These are phyloP conservation scores for Penicillium crystallinum DNA, from an alignment of 495 filamentous ascomycete species.

Conservation along the genomic window DNA sequence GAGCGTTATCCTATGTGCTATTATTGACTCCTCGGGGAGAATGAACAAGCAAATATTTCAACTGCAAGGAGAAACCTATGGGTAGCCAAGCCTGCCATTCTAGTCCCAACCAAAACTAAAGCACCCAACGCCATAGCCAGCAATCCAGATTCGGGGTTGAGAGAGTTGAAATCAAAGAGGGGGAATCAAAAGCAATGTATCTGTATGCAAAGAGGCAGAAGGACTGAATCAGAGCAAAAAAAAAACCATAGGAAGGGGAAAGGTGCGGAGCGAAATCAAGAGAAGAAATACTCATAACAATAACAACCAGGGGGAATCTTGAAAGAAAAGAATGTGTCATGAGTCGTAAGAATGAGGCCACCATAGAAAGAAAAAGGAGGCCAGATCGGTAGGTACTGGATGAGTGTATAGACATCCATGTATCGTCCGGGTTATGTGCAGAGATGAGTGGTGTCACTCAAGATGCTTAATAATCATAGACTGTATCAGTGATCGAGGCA, in stretches of 20 bases:
- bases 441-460: background rate
- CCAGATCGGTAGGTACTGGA: background rate
- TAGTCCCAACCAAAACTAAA: conserved; percentile 13
- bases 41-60: background rate
- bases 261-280: too few species aligned
- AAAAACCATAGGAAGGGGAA: background rate
- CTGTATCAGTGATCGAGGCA: background rate
- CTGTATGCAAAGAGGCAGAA: background rate
- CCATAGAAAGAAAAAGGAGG: background rate
- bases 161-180: background rate
- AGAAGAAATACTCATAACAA: too few species aligned
- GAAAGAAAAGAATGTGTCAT: conserved; percentile 1
- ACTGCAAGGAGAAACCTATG: conserved; percentile 8
- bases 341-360: background rate
- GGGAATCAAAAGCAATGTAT: conserved; percentile 2
- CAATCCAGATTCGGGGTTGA: conserved; percentile 2
- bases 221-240: background rate
- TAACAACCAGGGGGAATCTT: background rate
- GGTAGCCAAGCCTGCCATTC: conserved; percentile 24
- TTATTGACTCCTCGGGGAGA: conserved; percentile 1
- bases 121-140: conserved; percentile 7
- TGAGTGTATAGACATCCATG: background rate
- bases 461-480: background rate
- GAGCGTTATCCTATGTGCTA: conserved; percentile 16
- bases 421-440: background rate